Percentiles rank a stretch among this genome's conserved stretches.
Conservation (phyloP, 2,329 filamentous ascomycete genomes). For the Neurospora crassa region DNA sequence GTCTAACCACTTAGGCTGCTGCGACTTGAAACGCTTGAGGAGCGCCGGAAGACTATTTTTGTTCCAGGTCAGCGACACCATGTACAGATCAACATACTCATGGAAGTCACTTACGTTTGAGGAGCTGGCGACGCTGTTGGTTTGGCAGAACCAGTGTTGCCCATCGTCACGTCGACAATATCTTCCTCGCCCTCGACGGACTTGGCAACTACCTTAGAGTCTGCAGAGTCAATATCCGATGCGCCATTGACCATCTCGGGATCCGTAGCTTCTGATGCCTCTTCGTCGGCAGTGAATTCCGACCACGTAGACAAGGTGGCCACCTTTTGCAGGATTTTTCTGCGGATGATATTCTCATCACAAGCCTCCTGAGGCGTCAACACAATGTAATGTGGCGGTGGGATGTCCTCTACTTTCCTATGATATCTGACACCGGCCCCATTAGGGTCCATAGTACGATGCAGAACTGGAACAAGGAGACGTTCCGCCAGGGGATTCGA, state of each 20-base stretch:
- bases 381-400: slow-evolving; percentile 61
- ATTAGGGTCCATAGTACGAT: slow-evolving; percentile 36
- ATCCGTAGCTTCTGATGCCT: slow-evolving; percentile 46
- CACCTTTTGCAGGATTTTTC: slow-evolving; percentile 70
- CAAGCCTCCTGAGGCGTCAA: slow-evolving; percentile 62
- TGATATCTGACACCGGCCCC: slow-evolving; percentile 10
- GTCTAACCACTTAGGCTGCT: slow-evolving; percentile 43
- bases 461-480: slow-evolving; percentile 63
- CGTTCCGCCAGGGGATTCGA: slow-evolving; percentile 54
- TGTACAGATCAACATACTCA: not conserved
- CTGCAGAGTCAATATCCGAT: slow-evolving; percentile 57
- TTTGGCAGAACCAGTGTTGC: slow-evolving; percentile 40
- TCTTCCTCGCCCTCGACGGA: slow-evolving; percentile 86
- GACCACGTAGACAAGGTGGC: slow-evolving; percentile 66
- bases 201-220: slow-evolving; percentile 61
- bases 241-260: slow-evolving; percentile 58
- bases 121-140: slow-evolving; percentile 10
- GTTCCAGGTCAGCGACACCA: not conserved
- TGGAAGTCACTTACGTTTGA: slow-evolving; percentile 20
- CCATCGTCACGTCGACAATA: slow-evolving; percentile 84
- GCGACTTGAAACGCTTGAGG: slow-evolving; percentile 38
- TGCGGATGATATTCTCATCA: slow-evolving; percentile 60
- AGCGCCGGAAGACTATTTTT: slow-evolving; percentile 18
- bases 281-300: slow-evolving; percentile 45
- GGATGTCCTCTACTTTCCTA: slow-evolving; percentile 11